Evolutionary conservation across 2,329 filamentous ascomycete genomes (phyloP), one percentile per base, ranked within the genome.

Genomic region (Xylariaceae sp.): DNA sequence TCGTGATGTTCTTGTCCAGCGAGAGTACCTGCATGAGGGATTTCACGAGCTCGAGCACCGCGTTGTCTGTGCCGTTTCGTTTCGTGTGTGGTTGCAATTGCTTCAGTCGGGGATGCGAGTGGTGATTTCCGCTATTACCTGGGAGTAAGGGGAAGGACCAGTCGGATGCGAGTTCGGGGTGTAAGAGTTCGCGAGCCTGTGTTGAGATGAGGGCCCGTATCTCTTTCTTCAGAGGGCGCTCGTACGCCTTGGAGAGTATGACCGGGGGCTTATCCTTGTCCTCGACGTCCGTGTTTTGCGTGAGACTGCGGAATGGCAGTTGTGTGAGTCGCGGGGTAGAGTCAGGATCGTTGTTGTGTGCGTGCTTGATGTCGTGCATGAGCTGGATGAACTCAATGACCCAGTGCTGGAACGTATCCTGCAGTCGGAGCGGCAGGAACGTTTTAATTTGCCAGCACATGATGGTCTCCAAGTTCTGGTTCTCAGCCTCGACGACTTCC

Each of bases 371-470:
- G 12, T 77, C 74, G 66, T 96, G 92, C 92, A 99, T 96, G 51
- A 96, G 79, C 61, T 96, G 85, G 61, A 99, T 88, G 70, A 96
- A 99, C 68, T 96, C 90, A 13, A 96, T 84, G 2, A 96, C 84
- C 90, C 92, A 96, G 63, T 95, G 86, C 58, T 92, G 83, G 75
- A 99, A 99, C 9, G 86, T 81, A 0, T 87, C 80, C 65, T 97
- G 92, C 46, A 99, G 78, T 4, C 87, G 84, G 0, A 75, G 69
- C 0, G 95, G 94, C 1, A 99, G 74, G 69, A 96, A 96, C 1
- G 89, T 92, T 43, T 85, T 87, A 67, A 99, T 87, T 70, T 99
- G 94, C 95, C 95, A 99, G 71, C 96, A 89, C 92, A 99, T 97
- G 65, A 99, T 84, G 10, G 88, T 94, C 64, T 96, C 88, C 13